phyloP scores from a whole-genome alignment of 1,139 yeast species.

The Saccharomycopsis phalli region DNA sequence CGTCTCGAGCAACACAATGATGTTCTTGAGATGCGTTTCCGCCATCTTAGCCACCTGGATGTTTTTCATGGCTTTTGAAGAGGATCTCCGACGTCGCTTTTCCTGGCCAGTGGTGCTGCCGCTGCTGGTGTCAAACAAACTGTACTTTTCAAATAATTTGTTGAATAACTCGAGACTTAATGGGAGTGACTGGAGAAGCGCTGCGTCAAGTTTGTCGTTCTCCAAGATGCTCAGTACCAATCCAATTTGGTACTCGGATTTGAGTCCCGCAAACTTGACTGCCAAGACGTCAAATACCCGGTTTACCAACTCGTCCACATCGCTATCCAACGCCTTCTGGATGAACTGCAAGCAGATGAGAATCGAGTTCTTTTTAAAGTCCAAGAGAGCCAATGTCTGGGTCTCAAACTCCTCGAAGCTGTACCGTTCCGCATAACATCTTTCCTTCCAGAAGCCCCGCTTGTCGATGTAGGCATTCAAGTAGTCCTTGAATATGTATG shows the following conservation, averaged over 20 bases:
- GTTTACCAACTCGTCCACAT: constrained; percentile 42
- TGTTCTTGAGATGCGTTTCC: constrained; percentile 63
- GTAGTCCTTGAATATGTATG: constrained; percentile 29
- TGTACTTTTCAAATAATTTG: constrained; percentile 41
- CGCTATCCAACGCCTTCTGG: constrained; percentile 41
- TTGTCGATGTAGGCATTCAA: constrained; percentile 33
- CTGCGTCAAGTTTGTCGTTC: constrained; percentile 39
- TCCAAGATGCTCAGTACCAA: constrained; percentile 58
- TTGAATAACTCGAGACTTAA: constrained; percentile 39
- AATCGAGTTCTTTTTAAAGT: constrained; percentile 10
- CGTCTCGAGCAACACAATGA: constrained; percentile 73
- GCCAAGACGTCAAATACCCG: constrained; percentile 44
- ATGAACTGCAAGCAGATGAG: constrained; percentile 33
- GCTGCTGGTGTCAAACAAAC: constrained; percentile 29
- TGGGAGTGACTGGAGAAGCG: constrained; percentile 41
- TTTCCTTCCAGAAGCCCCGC: constrained; percentile 37
- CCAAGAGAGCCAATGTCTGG: constrained; percentile 34
- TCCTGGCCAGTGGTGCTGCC: constrained; percentile 33
- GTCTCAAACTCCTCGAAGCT: constrained; percentile 45
- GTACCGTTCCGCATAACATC: constrained; percentile 40
- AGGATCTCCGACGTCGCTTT: constrained; percentile 73
- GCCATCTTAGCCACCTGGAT: constrained; percentile 68
- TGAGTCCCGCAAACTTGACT: constrained; percentile 45
- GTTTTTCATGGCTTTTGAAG: constrained; percentile 65
- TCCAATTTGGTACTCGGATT: constrained; percentile 47